phyloP scores from a whole-genome alignment of 345 rosid species.

The Bruguiera sexangula region DNA sequence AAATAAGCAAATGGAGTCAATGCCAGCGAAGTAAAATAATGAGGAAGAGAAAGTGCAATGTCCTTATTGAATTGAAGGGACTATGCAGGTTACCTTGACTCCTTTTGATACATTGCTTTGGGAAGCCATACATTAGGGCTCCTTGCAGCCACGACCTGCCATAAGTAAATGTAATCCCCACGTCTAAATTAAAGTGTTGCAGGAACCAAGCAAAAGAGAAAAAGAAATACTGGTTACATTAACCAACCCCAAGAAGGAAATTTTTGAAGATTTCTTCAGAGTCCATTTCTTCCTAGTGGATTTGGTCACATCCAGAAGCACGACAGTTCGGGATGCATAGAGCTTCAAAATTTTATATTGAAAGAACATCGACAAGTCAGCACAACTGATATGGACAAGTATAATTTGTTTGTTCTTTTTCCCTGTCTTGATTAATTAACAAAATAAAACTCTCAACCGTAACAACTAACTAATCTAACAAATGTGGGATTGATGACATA shows the following conservation, averaged over 20 bases:
- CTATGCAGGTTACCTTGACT: constrained; percentile 34
- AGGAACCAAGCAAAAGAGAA: background rate
- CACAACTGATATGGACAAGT: too few species aligned
- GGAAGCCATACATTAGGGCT: constrained; percentile 75
- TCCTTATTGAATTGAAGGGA: background rate
- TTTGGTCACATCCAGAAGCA: constrained; percentile 80
- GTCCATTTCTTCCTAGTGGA: constrained; percentile 88
- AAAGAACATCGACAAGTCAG: too few species aligned
- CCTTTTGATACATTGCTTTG: constrained; percentile 51
- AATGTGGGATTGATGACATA: too few species aligned
- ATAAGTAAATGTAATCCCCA: constrained; percentile 1
- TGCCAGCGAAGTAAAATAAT: background rate
- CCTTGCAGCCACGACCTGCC: constrained; percentile 92
- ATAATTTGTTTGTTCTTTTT: too few species aligned
- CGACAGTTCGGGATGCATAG: too few species aligned
- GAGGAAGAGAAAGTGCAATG: background rate
- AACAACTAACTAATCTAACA: too few species aligned
- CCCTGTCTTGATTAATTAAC: too few species aligned
- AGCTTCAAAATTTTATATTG: too few species aligned
- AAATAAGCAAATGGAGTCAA: background rate
- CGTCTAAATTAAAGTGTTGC: background rate
- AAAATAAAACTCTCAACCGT: too few species aligned
- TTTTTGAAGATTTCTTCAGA: constrained; percentile 74
- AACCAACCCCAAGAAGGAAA: constrained; percentile 81
- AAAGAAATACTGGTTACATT: background rate